Conservation (phyloP, 345 rosid species). For the Lepidium africanum region DNA sequence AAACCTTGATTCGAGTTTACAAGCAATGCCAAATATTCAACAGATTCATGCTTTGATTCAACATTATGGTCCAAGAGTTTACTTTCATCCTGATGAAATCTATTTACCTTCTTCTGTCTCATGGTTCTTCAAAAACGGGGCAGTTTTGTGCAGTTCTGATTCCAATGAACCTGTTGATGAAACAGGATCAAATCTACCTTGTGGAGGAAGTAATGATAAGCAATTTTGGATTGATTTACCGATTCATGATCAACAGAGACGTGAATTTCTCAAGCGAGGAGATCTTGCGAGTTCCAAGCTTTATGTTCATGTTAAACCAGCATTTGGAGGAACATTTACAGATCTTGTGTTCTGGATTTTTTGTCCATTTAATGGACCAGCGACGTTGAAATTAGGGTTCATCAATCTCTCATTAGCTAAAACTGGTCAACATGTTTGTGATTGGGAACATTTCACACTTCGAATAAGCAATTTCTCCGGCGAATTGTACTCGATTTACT, state of each 20-base stretch:
- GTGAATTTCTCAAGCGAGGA: slow-evolving; percentile 37
- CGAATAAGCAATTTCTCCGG: slow-evolving; percentile 78
- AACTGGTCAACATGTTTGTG: slow-evolving; percentile 84
- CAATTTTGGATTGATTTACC: slow-evolving; percentile 81
- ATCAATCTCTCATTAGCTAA: slow-evolving; percentile 38
- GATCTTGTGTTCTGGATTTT: slow-evolving; percentile 84
- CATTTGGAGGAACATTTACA: slow-evolving; percentile 67
- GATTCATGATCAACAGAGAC: background rate
- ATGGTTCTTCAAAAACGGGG: slow-evolving; percentile 48
- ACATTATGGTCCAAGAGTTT: slow-evolving; percentile 74
- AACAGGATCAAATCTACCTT: slow-evolving; percentile 68
- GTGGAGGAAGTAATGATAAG: slow-evolving; percentile 56
- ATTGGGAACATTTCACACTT: slow-evolving; percentile 92
- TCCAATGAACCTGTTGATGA: slow-evolving; percentile 41
- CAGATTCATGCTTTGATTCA: slow-evolving; percentile 59
- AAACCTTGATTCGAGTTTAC: slow-evolving; percentile 49
- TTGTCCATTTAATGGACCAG: slow-evolving; percentile 93
- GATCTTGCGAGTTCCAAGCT: slow-evolving; percentile 60
- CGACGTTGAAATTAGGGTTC: slow-evolving; percentile 52
- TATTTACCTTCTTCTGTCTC: slow-evolving; percentile 49
- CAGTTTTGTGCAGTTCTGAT: slow-evolving; percentile 40
- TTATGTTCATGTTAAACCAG: slow-evolving; percentile 78
- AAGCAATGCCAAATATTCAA: slow-evolving; percentile 67
- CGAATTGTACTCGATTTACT: slow-evolving; percentile 61
- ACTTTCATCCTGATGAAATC: slow-evolving; percentile 37